Percentiles rank a stretch among this genome's conserved stretches.
These are phyloP conservation scores for Chaetothyriales sp. DNA, from an alignment of 2,329 filamentous ascomycete genomes.

Conservation along the genomic window DNA sequence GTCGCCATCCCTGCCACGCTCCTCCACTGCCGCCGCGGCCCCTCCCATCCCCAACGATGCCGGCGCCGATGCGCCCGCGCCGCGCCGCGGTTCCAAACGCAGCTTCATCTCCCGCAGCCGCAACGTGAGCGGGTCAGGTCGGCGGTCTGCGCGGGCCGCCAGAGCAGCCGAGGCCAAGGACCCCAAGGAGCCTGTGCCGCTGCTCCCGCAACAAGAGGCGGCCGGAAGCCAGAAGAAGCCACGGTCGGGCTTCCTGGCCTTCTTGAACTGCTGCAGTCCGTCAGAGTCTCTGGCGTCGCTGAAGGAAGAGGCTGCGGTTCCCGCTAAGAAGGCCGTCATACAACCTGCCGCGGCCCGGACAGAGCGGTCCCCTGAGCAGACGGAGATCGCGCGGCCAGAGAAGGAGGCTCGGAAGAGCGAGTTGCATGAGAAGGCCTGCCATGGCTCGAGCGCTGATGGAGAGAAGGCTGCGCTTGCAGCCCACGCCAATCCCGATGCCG, in stretches of 20 bases:
- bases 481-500: neutral
- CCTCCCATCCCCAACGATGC: constrained; percentile 5
- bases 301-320: constrained; percentile 16
- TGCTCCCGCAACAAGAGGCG: constrained; percentile 8
- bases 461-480: constrained; percentile 4
- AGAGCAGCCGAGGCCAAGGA: constrained; percentile 7
- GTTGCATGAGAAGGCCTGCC: constrained; percentile 1
- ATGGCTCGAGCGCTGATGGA: constrained; percentile 6
- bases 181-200: constrained; percentile 10
- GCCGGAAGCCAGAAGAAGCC: constrained; percentile 12
- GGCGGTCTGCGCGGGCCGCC: constrained; percentile 13
- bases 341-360: constrained; percentile 12
- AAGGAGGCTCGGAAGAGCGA: constrained; percentile 6
- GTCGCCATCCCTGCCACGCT: constrained; percentile 13
- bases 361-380: constrained; percentile 11
- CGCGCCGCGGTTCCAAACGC: constrained; percentile 17
- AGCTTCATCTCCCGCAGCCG: constrained; percentile 18
- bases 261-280: constrained; percentile 18
- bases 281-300: constrained; percentile 7
- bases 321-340: constrained; percentile 18
- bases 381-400: constrained; percentile 11
- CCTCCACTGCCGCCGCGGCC: neutral
- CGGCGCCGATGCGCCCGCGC: constrained; percentile 11
- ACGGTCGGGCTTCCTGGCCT: constrained; percentile 13
- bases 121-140: constrained; percentile 17